These are phyloP conservation scores for Mycena polygramma DNA, from an alignment of 768 basidiomycete species.

Conservation along the genomic window DNA sequence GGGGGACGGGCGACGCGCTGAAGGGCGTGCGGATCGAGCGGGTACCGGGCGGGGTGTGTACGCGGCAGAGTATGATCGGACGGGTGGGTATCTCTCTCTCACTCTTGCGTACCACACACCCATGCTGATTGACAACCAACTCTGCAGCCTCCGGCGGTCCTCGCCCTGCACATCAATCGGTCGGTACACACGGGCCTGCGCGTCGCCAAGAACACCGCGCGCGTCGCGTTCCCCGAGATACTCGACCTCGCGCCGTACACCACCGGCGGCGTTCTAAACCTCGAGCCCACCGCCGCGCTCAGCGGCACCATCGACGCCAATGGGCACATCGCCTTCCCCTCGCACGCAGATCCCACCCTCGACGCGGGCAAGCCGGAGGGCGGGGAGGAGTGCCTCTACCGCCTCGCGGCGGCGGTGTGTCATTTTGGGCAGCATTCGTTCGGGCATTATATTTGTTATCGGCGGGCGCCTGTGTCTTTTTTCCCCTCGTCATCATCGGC, in stretches of 20 bases:
- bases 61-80: slow-evolving; percentile 94
- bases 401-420: slow-evolving; percentile 88
- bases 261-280: slow-evolving; percentile 83
- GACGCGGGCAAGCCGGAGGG: too few species aligned
- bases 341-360: slow-evolving; percentile 46
- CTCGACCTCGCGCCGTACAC: slow-evolving; percentile 92
- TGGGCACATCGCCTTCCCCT: background rate
- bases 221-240: slow-evolving; percentile 85
- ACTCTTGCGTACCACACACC: too few species aligned
- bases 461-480: slow-evolving; percentile 67
- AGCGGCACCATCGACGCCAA: slow-evolving; percentile 50
- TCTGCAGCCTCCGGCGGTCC: slow-evolving; percentile 82
- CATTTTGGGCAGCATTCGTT: slow-evolving; percentile 95
- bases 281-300: slow-evolving; percentile 72
- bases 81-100: slow-evolving; percentile 66
- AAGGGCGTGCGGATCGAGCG: slow-evolving; percentile 86
- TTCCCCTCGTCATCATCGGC: slow-evolving; percentile 45
- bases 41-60: slow-evolving; percentile 79
- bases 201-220: slow-evolving; percentile 87
- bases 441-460: slow-evolving; percentile 94
- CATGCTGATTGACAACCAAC: background rate
- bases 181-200: slow-evolving; percentile 85
- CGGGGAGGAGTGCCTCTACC: slow-evolving; percentile 71
- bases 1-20: slow-evolving; percentile 44
- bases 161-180: slow-evolving; percentile 92